phyloP scores from a whole-genome alignment of 495 filamentous ascomycete species.

The Penicillium desertorum region DNA sequence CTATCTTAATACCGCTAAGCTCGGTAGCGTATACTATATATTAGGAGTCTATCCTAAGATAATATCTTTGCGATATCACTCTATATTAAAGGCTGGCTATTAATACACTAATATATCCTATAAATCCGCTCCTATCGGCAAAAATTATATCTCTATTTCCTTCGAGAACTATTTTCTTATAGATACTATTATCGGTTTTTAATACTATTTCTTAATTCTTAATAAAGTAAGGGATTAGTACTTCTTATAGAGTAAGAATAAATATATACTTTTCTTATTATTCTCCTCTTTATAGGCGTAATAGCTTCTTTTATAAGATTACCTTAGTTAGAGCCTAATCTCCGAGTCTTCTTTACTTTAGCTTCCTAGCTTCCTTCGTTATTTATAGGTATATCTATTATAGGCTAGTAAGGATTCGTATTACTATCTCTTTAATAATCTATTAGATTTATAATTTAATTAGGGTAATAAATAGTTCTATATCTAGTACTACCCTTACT shows the following conservation, averaged over 20 bases:
- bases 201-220: background rate
- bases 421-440: too few species aligned
- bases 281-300: too few species aligned
- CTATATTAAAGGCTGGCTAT: background rate
- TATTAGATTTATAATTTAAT: too few species aligned
- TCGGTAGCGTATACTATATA: background rate
- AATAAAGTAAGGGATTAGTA: background rate
- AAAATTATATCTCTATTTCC: background rate
- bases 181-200: background rate
- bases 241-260: background rate
- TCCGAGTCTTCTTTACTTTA: too few species aligned
- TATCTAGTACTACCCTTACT: too few species aligned
- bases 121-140: background rate
- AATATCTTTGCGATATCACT: background rate
- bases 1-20: background rate
- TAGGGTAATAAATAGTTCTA: too few species aligned
- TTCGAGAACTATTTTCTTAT: too few species aligned
- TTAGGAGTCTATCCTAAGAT: background rate
- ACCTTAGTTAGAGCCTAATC: too few species aligned
- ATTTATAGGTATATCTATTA: too few species aligned
- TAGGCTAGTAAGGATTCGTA: too few species aligned
- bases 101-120: background rate
- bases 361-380: too few species aligned
- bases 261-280: background rate
- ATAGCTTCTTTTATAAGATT: too few species aligned